Evolutionary conservation across 441 rosid genomes (phyloP), one percentile per base, ranked within the genome.

Genomic region (Adansonia gregorii): DNA sequence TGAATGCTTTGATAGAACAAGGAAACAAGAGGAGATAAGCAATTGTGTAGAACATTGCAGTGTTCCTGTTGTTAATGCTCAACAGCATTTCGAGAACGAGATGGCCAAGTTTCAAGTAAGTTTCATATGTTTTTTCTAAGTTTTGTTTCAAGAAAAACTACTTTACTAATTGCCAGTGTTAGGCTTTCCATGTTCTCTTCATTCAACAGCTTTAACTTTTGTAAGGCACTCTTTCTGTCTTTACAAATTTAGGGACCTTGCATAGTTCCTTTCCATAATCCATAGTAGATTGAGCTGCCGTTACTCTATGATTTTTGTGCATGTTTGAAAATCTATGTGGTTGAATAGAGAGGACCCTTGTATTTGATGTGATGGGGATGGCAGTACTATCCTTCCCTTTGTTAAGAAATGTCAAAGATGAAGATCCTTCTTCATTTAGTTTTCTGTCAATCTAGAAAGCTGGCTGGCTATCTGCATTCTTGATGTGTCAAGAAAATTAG

Each of bases 1-100:
- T n/a, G 95, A 93, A 74, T 95, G 99, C 85, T 93, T 92, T 81
- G 99, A 95, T 78, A 83, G 91, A 81, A 85, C 84, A 69, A 87
- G 91, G 77, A 87, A 85, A 59, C 93, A 95, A 80, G 85, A 87
- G 68, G 95, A 91, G 83, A 89, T 92, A 24, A 83, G 88, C 74
- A 76, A 19, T 60, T 95, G 98, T 24, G 97, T 90, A 8, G 96
- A 95, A 76, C 73, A 85, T 81, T 95, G 98, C 80, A 92, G 91
- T 83, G 86, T 86, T 76, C 99, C 97, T 0, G 92, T 93, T 66
- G 83, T 90, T 15, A 84, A 82, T 39, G 89, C 98, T 0, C 97
- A 92, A 81, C 90, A 89, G 9, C 88, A 80, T 8, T 90, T 92
- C 20, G 94, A 92, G 86, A 80, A 83, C 59, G 93, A 93, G 83